These are phyloP conservation scores for Heracleum sosnowskyi DNA, from an alignment of 129 eudicot genomes.

Conservation along the genomic window DNA sequence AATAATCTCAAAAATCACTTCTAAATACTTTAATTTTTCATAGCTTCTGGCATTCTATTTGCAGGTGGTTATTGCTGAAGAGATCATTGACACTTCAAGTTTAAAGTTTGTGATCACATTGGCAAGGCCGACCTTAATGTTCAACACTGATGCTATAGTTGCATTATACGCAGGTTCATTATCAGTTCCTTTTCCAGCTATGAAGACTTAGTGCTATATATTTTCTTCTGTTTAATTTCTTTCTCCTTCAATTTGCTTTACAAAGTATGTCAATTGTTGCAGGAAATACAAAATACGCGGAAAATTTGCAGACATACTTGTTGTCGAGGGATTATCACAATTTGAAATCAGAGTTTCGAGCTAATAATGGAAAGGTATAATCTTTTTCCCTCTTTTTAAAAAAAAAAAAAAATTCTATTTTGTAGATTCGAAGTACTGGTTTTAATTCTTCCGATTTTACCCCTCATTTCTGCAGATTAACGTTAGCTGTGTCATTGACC, in stretches of 20 bases:
- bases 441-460: conserved; percentile 1
- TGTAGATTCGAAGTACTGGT: neutral
- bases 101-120: conserved; percentile 45
- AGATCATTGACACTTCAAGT: conserved; percentile 47
- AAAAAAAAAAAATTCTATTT: too few relatives aligned
- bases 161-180: conserved; percentile 43
- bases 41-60: neutral
- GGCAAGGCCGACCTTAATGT: conserved; percentile 52
- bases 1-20: neutral
- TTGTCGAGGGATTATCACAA: conserved; percentile 51
- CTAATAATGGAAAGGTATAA: conserved; percentile 56
- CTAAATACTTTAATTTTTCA: neutral
- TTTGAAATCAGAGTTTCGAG: conserved; percentile 61
- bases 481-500: conserved; percentile 44
- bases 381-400: neutral
- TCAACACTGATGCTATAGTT: conserved; percentile 38
- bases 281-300: conserved; percentile 47
- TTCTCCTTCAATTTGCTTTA: neutral
- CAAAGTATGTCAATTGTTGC: conserved; percentile 3
- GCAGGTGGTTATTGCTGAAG: conserved; percentile 66
- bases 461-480: conserved; percentile 32
- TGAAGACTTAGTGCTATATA: neutral
- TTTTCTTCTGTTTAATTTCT: neutral
- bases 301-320: conserved; percentile 49
- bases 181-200: neutral